Base-by-base conservation (phyloP, 139 green algal species). In the Coelastrella sp. region DNA sequence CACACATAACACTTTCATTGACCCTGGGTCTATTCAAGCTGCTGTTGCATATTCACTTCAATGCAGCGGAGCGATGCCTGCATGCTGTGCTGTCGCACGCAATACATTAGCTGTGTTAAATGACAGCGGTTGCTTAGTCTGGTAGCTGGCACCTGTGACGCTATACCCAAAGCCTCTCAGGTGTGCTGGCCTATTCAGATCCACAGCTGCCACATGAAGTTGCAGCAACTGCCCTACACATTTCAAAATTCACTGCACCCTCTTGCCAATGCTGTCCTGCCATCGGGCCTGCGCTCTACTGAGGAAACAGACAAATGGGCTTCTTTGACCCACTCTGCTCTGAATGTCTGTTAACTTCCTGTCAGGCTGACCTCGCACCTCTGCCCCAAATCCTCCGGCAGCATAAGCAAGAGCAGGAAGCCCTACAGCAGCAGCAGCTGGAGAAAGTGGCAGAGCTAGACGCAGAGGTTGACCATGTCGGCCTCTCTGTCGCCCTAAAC, bases 341-440 rank as follows among this genome's bases (percentile, higher is more conserved):
- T 78, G 72, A 12, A 12, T 10, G 20, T 66, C 17, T 81, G 74
- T 24, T 76, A 6, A 10, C 14, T 49, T 27, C 4, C 15, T 58
- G 56, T 4, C 94, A 96, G 91, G 65, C 14, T 5, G 95, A 96
- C 83, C 79, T 96, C 57, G 93, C 95, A 25, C 95, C 95, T 1
- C 61, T 96, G 70, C 89, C 86, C 4, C 75, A 90, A 22, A 27
- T 93, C 17, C 60, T 90, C 14, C 65, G 74, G 1, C 75, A 89
- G 19, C 75, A 88, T 35, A 19, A 85, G 7, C 11, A 75, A 56
- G 61, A 75, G 59, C 86, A 80, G 57, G 61, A 79, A 57, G 58
- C 25, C 73, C 56, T 78, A 9, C 49, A 90, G 82, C 49, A 83
- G 66, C 78, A 66, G 25, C 81, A 90, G 73, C 75, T 84, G n/a